Base-by-base conservation (phyloP, 2,329 filamentous ascomycete species). In the Pyricularia sp. region DNA sequence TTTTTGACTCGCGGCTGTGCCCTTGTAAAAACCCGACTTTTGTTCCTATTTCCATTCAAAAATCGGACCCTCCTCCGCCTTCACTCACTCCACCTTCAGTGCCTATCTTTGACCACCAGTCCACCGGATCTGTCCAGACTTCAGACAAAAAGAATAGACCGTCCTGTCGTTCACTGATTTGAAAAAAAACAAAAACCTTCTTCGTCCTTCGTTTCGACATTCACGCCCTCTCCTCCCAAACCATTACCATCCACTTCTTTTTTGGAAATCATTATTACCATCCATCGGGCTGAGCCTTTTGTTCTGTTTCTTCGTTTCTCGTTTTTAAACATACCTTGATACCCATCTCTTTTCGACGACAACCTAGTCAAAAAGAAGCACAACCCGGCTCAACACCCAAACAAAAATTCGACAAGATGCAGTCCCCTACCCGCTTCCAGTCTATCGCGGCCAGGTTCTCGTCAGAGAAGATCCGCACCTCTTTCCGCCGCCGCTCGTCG, bases 401-500 rank as follows among this genome's bases (percentile, higher is more conserved):
- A 33, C 3, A 36, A 3, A 36, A 31, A 67, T 67, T 71, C 70
- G 69, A 70, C 76, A 81, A 73, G 59, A 84, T 84, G 83, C 80
- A 83, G 72, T 74, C 79, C 64, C 42, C 42, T 7, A 79, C 82
- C 10, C 82, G 82, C 73, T 82, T 86, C 78, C 81, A 85, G 70
- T 76, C 78, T 70, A 80, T 86, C 75, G 78, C 82, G 69, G 77
- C 80, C 69, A 84, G 84, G 79, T 83, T 87, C 78, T 82, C 82
- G 12, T 78, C 81, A n/a, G 65, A 55, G 33, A 67, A 26, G 65
- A 75, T 88, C 65, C 83, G 84, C 71, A 82, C 81, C 65, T 85
- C 84, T 11, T 81, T 87, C 76, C 84, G 85, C 70, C 83, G 85
- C 70, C 82, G 79, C 12, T 83, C 82, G 1, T 82, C 83, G 12